phyloP scores from a whole-genome alignment of 345 rosid species.

The Carallia brachiata region DNA sequence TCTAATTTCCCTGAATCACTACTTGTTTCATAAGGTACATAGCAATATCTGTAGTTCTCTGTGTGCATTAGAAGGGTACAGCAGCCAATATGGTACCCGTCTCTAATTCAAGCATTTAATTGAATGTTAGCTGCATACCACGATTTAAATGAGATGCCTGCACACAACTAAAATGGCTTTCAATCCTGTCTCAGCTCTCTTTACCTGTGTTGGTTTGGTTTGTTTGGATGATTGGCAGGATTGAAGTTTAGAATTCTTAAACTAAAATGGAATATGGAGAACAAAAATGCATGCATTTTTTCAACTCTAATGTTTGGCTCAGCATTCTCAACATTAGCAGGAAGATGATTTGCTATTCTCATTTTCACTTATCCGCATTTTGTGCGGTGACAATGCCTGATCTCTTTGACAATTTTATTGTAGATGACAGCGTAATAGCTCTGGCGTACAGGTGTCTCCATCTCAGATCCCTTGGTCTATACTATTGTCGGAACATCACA shows the following conservation, averaged over 20 bases:
- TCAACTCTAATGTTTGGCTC: no score
- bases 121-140: no score
- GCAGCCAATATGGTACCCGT: not conserved
- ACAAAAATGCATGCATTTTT: no score
- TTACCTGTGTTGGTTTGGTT: no score
- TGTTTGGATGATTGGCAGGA: no score
- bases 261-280: no score
- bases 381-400: not conserved
- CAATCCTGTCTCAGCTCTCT: no score
- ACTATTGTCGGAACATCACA: constrained; percentile 89
- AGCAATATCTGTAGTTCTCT: not conserved
- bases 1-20: not conserved
- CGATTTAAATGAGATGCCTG: no score
- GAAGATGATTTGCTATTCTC: not conserved
- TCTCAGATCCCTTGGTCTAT: constrained; percentile 71
- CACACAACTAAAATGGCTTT: not conserved
- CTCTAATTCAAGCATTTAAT: not conserved
- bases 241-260: no score
- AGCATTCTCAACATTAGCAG: not conserved
- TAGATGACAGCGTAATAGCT: constrained; percentile 89
- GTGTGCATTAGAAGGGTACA: not conserved
- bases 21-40: not conserved
- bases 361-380: not conserved
- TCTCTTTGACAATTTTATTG: constrained; percentile 10
- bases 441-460: constrained; percentile 76